Conservation (phyloP, 1,284 basidiomycete genomes). For the Ganoderma multipileum region DNA sequence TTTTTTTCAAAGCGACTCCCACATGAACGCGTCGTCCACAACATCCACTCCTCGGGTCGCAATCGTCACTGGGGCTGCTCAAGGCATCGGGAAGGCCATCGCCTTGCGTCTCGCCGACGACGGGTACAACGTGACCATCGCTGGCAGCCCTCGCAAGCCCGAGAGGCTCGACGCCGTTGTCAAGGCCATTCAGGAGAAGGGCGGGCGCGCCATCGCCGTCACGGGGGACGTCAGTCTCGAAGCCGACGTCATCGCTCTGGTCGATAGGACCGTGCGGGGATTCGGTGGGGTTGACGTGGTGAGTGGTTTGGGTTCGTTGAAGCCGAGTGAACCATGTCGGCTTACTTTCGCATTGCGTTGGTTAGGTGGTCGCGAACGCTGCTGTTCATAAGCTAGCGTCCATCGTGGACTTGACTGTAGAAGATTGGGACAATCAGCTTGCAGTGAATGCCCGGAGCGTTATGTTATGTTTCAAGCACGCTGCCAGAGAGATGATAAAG, state of each 20-base stretch:
- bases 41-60: constrained; percentile 32
- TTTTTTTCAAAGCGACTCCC: neutral
- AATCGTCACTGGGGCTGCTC: constrained; percentile 47
- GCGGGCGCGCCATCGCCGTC: constrained; percentile 32
- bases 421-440: constrained; percentile 32
- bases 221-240: constrained; percentile 46
- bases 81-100: constrained; percentile 50
- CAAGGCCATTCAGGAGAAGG: constrained; percentile 39
- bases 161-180: constrained; percentile 38
- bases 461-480: constrained; percentile 39
- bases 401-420: constrained; percentile 29
- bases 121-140: constrained; percentile 48
- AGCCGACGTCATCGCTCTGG: constrained; percentile 44
- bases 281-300: constrained; percentile 39
- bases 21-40: neutral
- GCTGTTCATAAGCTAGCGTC: constrained; percentile 31
- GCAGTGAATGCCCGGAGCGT: constrained; percentile 37
- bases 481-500: constrained; percentile 37
- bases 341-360: neutral
- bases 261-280: constrained; percentile 36
- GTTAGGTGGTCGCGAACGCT: constrained; percentile 40
- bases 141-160: constrained; percentile 42
- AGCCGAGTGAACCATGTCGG: neutral
- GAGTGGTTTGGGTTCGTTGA: neutral
- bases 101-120: constrained; percentile 49